Base-by-base conservation (phyloP, 106 monocot genomes). In the Iris macrosiphon region DNA sequence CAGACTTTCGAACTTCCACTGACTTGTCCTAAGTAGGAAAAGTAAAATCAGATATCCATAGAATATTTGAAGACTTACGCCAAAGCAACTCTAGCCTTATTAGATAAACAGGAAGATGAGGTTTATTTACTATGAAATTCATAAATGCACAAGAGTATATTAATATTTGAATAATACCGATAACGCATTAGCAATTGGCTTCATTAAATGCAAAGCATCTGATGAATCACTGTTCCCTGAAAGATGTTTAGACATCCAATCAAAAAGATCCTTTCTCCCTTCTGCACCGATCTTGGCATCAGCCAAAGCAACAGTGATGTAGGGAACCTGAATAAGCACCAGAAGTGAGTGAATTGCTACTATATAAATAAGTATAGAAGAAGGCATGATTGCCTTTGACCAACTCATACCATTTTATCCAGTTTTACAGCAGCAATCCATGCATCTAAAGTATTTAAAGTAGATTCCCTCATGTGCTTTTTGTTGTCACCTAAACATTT, bases 401-500 rank as follows among this genome's bases (percentile, higher is more conserved):
- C 3, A 63, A 28, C 4, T 39, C 19, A 23, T 73, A 88, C 98
- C 98, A 87, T 98, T 75, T 87, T 91, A 71, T 91, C 98, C 51
- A 98, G 70, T 65, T 83, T 78, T 47, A 92, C 87, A 30, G 91
- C 91, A 12, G 63, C 70, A 80, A 79, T 42, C 91, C 98, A 98
- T 24, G 75, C 78, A 75, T 98, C 98, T 52, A 98, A 71, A 54
- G 98, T 69, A 74, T 65, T 81, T 55, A 90, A 60, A 34, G 87
- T 79, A 52, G 78, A 87, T 60, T 98, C 98, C 54, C 98, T 65
- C 98, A 91, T 98, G 40, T 98, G 98, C 53, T 98, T 98, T 50
- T 98, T 98, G 62, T 98, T 98, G 61, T 98, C 98, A 40, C 98
- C 75, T 50, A 98, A 83, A 45, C 98, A 98, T 75, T 98, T 98